A percentile compares a stretch with the other conserved stretches of the same genome.
These are phyloP conservation scores for Leccinum subrobustum DNA, from an alignment of 1,284 basidiomycete genomes.

Conservation along the genomic window DNA sequence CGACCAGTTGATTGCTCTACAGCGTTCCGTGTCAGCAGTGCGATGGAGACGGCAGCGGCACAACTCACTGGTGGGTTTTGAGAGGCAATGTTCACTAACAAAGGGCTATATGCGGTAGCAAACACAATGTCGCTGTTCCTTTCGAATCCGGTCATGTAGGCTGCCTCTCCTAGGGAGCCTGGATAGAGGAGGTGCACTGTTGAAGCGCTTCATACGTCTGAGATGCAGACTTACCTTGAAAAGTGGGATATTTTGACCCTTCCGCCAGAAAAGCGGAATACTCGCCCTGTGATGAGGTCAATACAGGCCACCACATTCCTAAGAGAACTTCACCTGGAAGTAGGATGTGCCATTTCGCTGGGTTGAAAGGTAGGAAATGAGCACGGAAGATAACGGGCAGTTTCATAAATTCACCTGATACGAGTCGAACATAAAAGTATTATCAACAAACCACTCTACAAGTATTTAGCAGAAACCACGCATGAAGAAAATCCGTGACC, in stretches of 20 bases:
- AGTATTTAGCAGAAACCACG: neutral
- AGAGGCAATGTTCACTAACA: slow-evolving; percentile 52
- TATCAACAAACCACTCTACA: slow-evolving; percentile 55
- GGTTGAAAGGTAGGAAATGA: neutral
- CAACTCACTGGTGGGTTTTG: neutral
- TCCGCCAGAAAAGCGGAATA: slow-evolving; percentile 62
- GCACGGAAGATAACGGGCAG: neutral
- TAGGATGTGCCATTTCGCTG: slow-evolving; percentile 52
- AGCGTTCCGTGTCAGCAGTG: neutral
- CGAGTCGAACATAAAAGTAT: slow-evolving; percentile 60
- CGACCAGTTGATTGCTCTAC: slow-evolving; percentile 59
- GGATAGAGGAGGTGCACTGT: neutral
- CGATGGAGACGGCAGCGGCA: neutral
- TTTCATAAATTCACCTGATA: slow-evolving; percentile 44
- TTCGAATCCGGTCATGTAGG: slow-evolving; percentile 74
- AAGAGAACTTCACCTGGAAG: slow-evolving; percentile 39
- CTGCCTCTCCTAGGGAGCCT: slow-evolving; percentile 58
- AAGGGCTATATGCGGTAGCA: slow-evolving; percentile 66
- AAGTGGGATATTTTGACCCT: slow-evolving; percentile 51
- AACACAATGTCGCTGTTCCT: slow-evolving; percentile 55
- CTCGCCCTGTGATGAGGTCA: slow-evolving; percentile 47
- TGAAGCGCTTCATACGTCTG: neutral
- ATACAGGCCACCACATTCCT: neutral
- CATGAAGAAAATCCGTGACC: neutral
- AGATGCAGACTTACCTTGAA: slow-evolving; percentile 37